These are phyloP conservation scores for Magnaporthiopsis poae DNA, from an alignment of 2,329 filamentous ascomycete species.

Conservation along the genomic window DNA sequence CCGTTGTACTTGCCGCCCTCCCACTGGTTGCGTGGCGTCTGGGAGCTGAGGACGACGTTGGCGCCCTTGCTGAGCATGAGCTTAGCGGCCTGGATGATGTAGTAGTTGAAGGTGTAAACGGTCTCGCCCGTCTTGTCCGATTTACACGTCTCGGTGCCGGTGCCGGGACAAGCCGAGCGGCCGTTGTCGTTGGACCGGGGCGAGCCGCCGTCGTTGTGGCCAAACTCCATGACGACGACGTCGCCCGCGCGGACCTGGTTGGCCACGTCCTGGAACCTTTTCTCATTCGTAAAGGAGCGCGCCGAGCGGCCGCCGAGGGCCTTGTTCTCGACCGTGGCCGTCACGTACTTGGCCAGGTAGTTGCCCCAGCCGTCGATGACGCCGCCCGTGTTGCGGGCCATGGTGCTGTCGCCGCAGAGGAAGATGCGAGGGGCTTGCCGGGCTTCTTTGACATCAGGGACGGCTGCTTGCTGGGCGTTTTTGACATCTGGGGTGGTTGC, in stretches of 20 bases:
- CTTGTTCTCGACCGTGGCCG: constrained; percentile 49
- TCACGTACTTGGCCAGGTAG: constrained; percentile 35
- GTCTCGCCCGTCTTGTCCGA: constrained; percentile 37
- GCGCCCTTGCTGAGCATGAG: constrained; percentile 47
- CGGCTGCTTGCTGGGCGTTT: background rate
- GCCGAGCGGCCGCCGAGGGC: constrained; percentile 58
- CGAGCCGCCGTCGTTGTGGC: constrained; percentile 59
- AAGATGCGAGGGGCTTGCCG: constrained; percentile 24
- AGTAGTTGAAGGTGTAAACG: constrained; percentile 51
- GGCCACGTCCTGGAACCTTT: constrained; percentile 49
- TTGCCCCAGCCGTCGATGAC: constrained; percentile 40
- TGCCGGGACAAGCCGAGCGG: constrained; percentile 45
- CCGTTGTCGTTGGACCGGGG: constrained; percentile 46
- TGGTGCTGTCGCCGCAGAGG: constrained; percentile 47
- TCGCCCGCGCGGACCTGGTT: constrained; percentile 41
- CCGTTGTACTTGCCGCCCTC: constrained; percentile 44
- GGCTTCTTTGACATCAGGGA: background rate
- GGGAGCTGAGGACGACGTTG: constrained; percentile 47
- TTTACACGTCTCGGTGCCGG: constrained; percentile 41
- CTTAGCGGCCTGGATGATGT: constrained; percentile 47
- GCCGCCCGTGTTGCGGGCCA: constrained; percentile 31
- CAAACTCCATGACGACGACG: constrained; percentile 60
- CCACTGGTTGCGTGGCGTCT: constrained; percentile 50
- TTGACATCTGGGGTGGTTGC: background rate
- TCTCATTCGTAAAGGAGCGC: constrained; percentile 56